Evolutionary conservation across 345 rosid genomes (phyloP).

Genomic region (Lepidium sativum): DNA sequence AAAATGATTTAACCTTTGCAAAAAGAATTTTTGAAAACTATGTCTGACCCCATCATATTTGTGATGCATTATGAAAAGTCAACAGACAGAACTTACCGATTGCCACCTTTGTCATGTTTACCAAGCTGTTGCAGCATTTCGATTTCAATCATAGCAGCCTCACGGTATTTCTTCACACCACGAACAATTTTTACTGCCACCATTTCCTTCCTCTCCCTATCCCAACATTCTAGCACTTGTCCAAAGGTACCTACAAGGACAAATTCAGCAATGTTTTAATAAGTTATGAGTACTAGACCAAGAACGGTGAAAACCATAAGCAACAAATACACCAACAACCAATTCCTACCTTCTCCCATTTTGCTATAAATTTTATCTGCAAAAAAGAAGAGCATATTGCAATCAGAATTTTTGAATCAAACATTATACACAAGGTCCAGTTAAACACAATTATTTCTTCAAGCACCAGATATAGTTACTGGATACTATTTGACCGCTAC

Average conservation of each 20-base stretch:
- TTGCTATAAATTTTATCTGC: slow-evolving; percentile 82
- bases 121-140: slow-evolving; percentile 81
- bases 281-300: not conserved
- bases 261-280: not conserved
- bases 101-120: slow-evolving; percentile 74
- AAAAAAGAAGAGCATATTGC: not conserved
- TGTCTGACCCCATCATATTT: slow-evolving; percentile 7
- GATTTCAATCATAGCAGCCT: slow-evolving; percentile 90
- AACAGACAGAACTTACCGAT: slow-evolving; percentile 50
- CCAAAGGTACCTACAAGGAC: slow-evolving; percentile 66
- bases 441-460: not conserved
- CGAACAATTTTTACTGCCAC: slow-evolving; percentile 88
- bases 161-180: slow-evolving; percentile 79
- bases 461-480: slow-evolving; percentile 7
- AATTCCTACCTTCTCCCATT: slow-evolving; percentile 77
- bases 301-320: not conserved
- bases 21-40: slow-evolving; percentile 2
- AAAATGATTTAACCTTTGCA: slow-evolving; percentile 63
- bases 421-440: not conserved
- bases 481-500: not conserved
- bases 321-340: not conserved
- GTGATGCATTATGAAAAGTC: not conserved
- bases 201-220: slow-evolving; percentile 76
- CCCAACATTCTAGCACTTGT: slow-evolving; percentile 93
- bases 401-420: not conserved